Evolutionary conservation across 2,329 filamentous ascomycete species (phyloP).

Genomic region (Pyricularia sp.): DNA sequence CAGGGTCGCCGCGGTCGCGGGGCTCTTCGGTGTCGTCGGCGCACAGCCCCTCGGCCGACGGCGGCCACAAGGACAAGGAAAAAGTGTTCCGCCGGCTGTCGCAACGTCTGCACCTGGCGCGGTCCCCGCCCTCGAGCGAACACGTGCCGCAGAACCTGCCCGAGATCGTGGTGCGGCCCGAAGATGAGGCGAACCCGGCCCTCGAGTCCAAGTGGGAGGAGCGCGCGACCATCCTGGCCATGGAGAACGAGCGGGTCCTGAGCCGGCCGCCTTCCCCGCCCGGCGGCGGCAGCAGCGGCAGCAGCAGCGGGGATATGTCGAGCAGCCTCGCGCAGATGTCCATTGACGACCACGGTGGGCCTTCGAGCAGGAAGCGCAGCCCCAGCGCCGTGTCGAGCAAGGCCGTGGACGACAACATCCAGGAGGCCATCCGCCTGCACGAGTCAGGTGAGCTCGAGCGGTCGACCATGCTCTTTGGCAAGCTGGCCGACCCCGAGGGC

Average conservation of each 20-base stretch:
- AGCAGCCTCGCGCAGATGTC: slow-evolving; percentile 17
- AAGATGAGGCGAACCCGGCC: slow-evolving; percentile 23
- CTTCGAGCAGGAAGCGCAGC: slow-evolving; percentile 5
- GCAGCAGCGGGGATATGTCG: slow-evolving; percentile 9
- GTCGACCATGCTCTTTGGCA: slow-evolving; percentile 77
- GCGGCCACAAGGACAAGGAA: slow-evolving; percentile 19
- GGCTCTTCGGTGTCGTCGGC: slow-evolving; percentile 32
- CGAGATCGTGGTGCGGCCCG: slow-evolving; percentile 46
- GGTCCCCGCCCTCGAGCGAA: slow-evolving; percentile 46
- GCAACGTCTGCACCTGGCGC: slow-evolving; percentile 56
- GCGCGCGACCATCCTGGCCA: slow-evolving; percentile 77
- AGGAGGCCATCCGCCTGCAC: slow-evolving; percentile 89
- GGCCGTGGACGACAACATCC: slow-evolving; percentile 58
- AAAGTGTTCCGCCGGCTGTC: slow-evolving; percentile 39
- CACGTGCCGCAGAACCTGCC: slow-evolving; percentile 73
- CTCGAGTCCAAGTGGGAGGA: slow-evolving; percentile 77
- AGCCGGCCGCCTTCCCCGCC: slow-evolving; percentile 27
- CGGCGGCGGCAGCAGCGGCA: slow-evolving; percentile 19
- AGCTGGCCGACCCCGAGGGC: slow-evolving; percentile 68
- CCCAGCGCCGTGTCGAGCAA: slow-evolving; percentile 31
- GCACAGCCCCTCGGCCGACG: slow-evolving; percentile 20
- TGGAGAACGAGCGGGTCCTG: slow-evolving; percentile 38
- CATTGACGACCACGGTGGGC: slow-evolving; percentile 9
- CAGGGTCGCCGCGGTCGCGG: slow-evolving; percentile 27
- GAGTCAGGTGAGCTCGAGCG: slow-evolving; percentile 66